Conservation (phyloP, 805 yeast genomes). For the Candida namnaoensis region DNA sequence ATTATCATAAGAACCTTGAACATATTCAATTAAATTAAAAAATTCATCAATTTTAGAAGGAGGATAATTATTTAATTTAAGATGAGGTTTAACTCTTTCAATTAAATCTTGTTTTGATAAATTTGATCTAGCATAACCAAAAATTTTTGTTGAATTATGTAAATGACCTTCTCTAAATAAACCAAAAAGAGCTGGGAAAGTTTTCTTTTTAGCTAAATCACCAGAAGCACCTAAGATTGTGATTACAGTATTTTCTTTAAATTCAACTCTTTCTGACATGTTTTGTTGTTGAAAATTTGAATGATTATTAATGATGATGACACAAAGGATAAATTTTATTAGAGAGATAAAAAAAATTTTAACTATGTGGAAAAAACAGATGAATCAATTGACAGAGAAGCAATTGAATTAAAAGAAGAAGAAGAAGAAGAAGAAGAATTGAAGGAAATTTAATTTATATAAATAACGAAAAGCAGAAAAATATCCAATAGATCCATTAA, state of each 20-base stretch:
- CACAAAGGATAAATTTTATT: too few species aligned
- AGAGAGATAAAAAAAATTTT: too few species aligned
- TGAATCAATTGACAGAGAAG: too few species aligned
- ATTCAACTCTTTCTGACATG: too few species aligned
- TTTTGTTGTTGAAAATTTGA: too few species aligned
- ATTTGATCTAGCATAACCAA: slow-evolving; percentile 89
- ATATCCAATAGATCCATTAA: too few species aligned
- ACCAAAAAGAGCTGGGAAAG: slow-evolving; percentile 82
- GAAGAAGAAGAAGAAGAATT: too few species aligned
- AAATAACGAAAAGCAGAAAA: too few species aligned
- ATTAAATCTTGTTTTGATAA: slow-evolving; percentile 60
- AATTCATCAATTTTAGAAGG: slow-evolving; percentile 48
- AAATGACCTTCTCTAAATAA: slow-evolving; percentile 69
- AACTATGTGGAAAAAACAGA: too few species aligned
- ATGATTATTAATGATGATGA: too few species aligned
- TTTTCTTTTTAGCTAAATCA: slow-evolving; percentile 90
- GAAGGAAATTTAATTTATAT: too few species aligned
- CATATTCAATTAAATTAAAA: slow-evolving; percentile 56
- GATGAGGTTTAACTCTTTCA: slow-evolving; percentile 52
- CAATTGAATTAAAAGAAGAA: too few species aligned
- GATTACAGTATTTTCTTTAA: slow-evolving; percentile 60
- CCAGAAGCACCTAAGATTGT: slow-evolving; percentile 95
- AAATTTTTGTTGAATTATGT: slow-evolving; percentile 59
- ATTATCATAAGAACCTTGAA: slow-evolving; percentile 72
- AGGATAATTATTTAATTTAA: slow-evolving; percentile 44